Conservation (phyloP, 139 green algal species). For the Pycnococcus provasolii region DNA sequence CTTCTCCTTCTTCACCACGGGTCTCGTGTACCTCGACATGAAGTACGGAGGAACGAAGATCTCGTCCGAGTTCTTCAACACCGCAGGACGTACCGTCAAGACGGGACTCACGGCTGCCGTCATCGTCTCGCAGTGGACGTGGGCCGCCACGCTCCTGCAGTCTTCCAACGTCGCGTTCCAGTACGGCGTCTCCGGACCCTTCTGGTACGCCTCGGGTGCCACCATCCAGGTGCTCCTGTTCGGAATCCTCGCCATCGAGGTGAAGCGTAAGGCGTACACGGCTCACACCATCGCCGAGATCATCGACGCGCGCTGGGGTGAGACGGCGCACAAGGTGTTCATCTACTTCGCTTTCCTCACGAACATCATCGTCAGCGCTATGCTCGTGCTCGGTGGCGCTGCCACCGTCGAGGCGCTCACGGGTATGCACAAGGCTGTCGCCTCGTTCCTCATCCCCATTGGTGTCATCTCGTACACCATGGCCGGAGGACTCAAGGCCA, state of each 20-base stretch:
- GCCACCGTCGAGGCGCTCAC: slow-evolving; percentile 77
- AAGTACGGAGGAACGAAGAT: slow-evolving; percentile 23
- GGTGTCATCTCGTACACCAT: slow-evolving; percentile 83
- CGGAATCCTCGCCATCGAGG: slow-evolving; percentile 80
- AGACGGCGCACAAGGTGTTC: slow-evolving; percentile 65
- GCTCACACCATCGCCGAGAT: slow-evolving; percentile 88
- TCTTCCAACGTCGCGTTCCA: slow-evolving; percentile 41
- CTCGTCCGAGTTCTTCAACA: slow-evolving; percentile 44
- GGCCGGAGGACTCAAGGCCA: slow-evolving; percentile 78
- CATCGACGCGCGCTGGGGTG: slow-evolving; percentile 60
- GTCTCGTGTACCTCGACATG: slow-evolving; percentile 32
- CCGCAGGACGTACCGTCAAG: slow-evolving; percentile 53
- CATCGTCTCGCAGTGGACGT: slow-evolving; percentile 52
- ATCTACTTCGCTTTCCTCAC: slow-evolving; percentile 70
- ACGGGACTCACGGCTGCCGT: slow-evolving; percentile 54
- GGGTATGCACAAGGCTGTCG: slow-evolving; percentile 47
- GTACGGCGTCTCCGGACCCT: slow-evolving; percentile 51
- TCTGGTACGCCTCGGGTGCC: slow-evolving; percentile 79
- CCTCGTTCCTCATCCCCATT: slow-evolving; percentile 38
- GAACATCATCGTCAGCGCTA: slow-evolving; percentile 82
- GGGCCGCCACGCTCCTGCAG: slow-evolving; percentile 40
- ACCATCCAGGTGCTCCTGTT: slow-evolving; percentile 91
- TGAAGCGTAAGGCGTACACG: slow-evolving; percentile 84
- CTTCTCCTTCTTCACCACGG: slow-evolving; percentile 32
- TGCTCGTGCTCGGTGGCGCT: slow-evolving; percentile 81